These are phyloP conservation scores for Hirsutella minnesotensis DNA, from an alignment of 2,329 filamentous ascomycete genomes.

Conservation along the genomic window DNA sequence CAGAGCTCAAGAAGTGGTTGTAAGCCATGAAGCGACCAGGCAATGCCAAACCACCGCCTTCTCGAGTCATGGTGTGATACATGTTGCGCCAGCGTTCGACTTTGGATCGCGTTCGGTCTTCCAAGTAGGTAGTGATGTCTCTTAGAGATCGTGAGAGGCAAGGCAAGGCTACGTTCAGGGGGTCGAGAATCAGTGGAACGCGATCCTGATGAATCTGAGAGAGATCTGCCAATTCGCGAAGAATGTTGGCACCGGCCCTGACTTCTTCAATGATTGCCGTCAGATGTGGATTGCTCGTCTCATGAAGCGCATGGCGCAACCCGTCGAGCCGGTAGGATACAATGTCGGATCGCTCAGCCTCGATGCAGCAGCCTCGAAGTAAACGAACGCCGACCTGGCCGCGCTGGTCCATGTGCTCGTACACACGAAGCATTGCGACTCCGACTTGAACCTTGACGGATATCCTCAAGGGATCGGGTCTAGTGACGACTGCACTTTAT, in stretches of 20 bases:
- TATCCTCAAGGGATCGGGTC: background rate
- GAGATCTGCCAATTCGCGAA: conserved; percentile 43
- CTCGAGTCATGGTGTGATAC: conserved; percentile 42
- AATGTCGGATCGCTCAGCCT: conserved; percentile 40
- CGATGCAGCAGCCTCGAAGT: conserved; percentile 39
- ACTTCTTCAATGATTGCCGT: conserved; percentile 35
- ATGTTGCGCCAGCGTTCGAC: conserved; percentile 45
- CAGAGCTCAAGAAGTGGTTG: conserved; percentile 38
- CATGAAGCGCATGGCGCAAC: conserved; percentile 32
- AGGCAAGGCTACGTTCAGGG: conserved; percentile 44
- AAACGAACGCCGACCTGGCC: conserved; percentile 23
- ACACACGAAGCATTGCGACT: conserved; percentile 7
- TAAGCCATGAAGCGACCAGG: conserved; percentile 43
- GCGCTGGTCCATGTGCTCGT: conserved; percentile 14
- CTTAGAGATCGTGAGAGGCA: conserved; percentile 39
- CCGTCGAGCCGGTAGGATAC: conserved; percentile 35
- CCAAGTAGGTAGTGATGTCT: conserved; percentile 40
- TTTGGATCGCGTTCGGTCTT: conserved; percentile 34
- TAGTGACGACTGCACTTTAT: background rate
- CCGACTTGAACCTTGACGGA: background rate
- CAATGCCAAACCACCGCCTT: conserved; percentile 37
- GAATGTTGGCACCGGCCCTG: conserved; percentile 26
- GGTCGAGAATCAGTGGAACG: conserved; percentile 38
- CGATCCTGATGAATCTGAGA: conserved; percentile 38
- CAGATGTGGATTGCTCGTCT: conserved; percentile 34